A percentile compares a stretch with the other conserved stretches of the same genome.
phyloP scores from a whole-genome alignment of 805 yeast genomes.

The Suhomyces faveliae region DNA sequence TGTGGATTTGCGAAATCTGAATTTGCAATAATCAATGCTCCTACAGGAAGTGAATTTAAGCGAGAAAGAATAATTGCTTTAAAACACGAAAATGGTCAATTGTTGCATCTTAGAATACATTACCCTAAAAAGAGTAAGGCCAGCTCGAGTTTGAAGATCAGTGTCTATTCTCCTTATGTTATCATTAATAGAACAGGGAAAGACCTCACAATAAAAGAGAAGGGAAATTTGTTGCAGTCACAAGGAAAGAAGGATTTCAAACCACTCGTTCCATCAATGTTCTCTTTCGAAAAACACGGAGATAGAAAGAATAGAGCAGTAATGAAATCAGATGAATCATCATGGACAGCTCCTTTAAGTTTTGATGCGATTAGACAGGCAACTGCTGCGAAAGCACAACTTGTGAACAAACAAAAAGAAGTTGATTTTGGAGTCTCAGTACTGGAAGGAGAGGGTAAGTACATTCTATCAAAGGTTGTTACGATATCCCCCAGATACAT shows the following conservation, averaged over 20 bases:
- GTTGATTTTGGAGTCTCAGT: slow-evolving; percentile 73
- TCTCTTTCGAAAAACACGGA: slow-evolving; percentile 67
- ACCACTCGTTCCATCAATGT: slow-evolving; percentile 61
- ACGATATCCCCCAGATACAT: slow-evolving; percentile 82
- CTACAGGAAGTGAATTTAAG: slow-evolving; percentile 51
- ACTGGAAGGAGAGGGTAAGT: slow-evolving; percentile 83
- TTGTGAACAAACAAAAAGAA: slow-evolving; percentile 54
- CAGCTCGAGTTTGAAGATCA: slow-evolving; percentile 61
- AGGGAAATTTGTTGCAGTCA: slow-evolving; percentile 54
- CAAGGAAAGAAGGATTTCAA: slow-evolving; percentile 35
- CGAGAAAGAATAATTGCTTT: slow-evolving; percentile 54
- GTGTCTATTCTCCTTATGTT: slow-evolving; percentile 82
- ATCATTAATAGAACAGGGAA: slow-evolving; percentile 77
- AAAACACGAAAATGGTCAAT: slow-evolving; percentile 64
- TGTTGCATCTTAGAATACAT: slow-evolving; percentile 59
- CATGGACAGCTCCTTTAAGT: slow-evolving; percentile 70
- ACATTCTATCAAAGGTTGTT: slow-evolving; percentile 71
- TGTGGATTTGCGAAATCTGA: slow-evolving; percentile 65
- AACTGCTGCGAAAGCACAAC: slow-evolving; percentile 49
- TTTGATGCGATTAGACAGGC: slow-evolving; percentile 89
- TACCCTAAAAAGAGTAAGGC: slow-evolving; percentile 53
- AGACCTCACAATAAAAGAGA: slow-evolving; percentile 57
- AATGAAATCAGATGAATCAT: slow-evolving; percentile 64
- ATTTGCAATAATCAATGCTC: slow-evolving; percentile 70
- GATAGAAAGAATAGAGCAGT: slow-evolving; percentile 66